Percentiles rank a stretch among this genome's conserved stretches.
Evolutionary conservation across 2,329 filamentous ascomycete genomes (phyloP).

Genomic region (Ceratocystis diversiconidia): DNA sequence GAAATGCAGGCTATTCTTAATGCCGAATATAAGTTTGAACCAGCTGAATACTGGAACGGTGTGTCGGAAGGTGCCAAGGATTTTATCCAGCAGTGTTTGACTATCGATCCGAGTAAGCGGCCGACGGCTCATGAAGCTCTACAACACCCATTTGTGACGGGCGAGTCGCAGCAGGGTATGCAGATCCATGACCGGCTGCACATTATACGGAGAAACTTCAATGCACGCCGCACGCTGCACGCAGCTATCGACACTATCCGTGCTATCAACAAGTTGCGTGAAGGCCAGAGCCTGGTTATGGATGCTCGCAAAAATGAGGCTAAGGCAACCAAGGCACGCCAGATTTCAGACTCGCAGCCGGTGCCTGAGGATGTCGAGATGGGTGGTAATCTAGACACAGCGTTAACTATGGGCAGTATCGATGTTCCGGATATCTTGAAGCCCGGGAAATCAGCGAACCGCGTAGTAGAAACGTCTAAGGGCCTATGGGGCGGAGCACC

Average conservation of each 20-base stretch:
- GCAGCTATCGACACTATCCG: slow-evolving; percentile 58
- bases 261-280: slow-evolving; percentile 56
- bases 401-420: slow-evolving; percentile 22
- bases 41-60: slow-evolving; percentile 89
- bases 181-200: slow-evolving; percentile 50
- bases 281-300: slow-evolving; percentile 48
- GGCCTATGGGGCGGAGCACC: slow-evolving; percentile 41
- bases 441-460: slow-evolving; percentile 41
- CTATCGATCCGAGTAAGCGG: slow-evolving; percentile 70
- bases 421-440: slow-evolving; percentile 38
- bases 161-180: slow-evolving; percentile 34
- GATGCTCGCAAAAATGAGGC: slow-evolving; percentile 30
- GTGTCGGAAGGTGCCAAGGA: slow-evolving; percentile 76
- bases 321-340: not conserved
- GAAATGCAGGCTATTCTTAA: slow-evolving; percentile 98
- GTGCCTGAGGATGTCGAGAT: slow-evolving; percentile 17
- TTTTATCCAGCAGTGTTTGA: slow-evolving; percentile 84
- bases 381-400: slow-evolving; percentile 14
- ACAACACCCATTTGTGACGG: slow-evolving; percentile 50
- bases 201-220: slow-evolving; percentile 62
- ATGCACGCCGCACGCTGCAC: slow-evolving; percentile 52
- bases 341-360: slow-evolving; percentile 7
- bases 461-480: slow-evolving; percentile 48
- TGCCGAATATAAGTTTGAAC: slow-evolving; percentile 91
- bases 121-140: slow-evolving; percentile 80